Base-by-base conservation (phyloP, 2,329 filamentous ascomycete species). In the Hypocrella siamensis region DNA sequence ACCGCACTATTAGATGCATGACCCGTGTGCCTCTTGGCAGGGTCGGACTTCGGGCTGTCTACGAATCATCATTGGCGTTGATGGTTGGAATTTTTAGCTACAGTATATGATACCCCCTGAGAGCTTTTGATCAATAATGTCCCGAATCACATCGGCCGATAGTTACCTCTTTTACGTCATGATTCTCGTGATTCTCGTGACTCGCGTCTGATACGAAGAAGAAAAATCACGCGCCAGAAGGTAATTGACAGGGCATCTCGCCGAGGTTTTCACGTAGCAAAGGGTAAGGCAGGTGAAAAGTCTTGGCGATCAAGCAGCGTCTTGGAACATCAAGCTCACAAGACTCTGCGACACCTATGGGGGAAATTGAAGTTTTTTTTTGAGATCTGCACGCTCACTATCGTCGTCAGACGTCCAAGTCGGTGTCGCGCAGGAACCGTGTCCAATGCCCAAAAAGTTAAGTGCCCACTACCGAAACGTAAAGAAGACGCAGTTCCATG, bases 251-350 rank as follows among this genome's bases (percentile, higher is more conserved):
- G 21, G 21, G 11, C 7, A n/a, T 26, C 25, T n/a, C 25, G 7
- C 7, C 15, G n/a, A 7, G n/a, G 15, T 3, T 6, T 26, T 11
- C 9, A 26, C 17, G 3, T 22, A 12, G 31, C 27, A 26, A 10
- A 11, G 6, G 15, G 5, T 4, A 11, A 6, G 26, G 19, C 22
- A 31, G 33, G 35, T 32, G 30, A 30, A 15, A 31, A 31, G 31
- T 40, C 34, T 40, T 93, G 84, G 84, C 84, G 75, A 85, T 93
- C 84, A 83, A 93, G 83, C 83, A 54, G 90, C 74, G 70, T 82
- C 77, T 63, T 66, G 63, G 49, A 56, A 57, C 30, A 14, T 19
- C 7, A 48, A 49, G 35, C 45, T 50, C 53, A 53, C 51, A 60
- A 73, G 76, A 84, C 67, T 88, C 79, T 59, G 83, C 84, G 84